Evolutionary conservation across 345 rosid species (phyloP).

Genomic region (Abelmoschus esculentus): DNA sequence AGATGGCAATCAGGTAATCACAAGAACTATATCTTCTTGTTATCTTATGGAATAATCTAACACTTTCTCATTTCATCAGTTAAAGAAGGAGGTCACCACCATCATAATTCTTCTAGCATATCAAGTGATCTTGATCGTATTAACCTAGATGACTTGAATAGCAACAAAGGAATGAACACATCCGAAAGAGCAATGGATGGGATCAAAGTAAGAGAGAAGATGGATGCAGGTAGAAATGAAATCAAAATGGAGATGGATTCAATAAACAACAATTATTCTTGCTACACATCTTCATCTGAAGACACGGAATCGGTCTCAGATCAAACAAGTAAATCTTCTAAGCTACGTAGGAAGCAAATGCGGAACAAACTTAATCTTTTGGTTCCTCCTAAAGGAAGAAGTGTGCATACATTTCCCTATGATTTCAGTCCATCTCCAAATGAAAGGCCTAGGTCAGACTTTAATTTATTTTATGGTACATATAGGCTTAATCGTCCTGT

Average conservation of each 20-base stretch:
- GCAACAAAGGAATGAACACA: constrained; percentile 6
- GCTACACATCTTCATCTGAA: constrained; percentile 27
- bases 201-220: background rate
- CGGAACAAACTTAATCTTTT: constrained; percentile 23
- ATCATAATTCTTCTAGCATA: constrained; percentile 1
- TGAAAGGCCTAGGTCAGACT: constrained; percentile 32
- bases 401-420: constrained; percentile 12
- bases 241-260: constrained; percentile 26
- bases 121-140: constrained; percentile 21
- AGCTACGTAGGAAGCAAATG: constrained; percentile 10
- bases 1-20: constrained; percentile 23
- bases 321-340: constrained; percentile 21
- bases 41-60: too few species aligned
- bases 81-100: constrained; percentile 30
- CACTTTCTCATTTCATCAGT: constrained; percentile 25
- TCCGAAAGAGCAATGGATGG: background rate
- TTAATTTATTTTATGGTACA: constrained; percentile 26
- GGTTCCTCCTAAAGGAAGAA: constrained; percentile 35
- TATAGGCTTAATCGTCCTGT: constrained; percentile 34
- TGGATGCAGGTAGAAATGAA: constrained; percentile 14
- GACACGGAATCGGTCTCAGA: constrained; percentile 14
- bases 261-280: constrained; percentile 23
- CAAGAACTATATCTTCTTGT: background rate
- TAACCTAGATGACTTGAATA: constrained; percentile 18
- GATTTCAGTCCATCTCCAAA: constrained; percentile 34